Conservation (phyloP, 2,329 filamentous ascomycete species). For the Phialophora expanda region DNA sequence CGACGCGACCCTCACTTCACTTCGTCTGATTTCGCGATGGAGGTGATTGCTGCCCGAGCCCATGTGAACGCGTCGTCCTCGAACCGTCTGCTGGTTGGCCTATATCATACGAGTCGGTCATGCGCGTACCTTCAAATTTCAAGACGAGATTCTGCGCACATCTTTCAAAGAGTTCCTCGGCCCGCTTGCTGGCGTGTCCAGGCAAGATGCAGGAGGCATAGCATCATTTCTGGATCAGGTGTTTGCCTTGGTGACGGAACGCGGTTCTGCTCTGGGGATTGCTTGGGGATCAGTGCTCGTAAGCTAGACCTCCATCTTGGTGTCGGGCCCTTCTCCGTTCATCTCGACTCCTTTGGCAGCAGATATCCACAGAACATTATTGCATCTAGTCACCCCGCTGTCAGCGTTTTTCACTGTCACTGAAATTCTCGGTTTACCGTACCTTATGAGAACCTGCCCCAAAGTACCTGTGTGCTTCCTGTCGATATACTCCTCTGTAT, state of each 20-base stretch:
- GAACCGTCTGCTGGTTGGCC: not conserved
- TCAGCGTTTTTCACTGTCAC: not conserved
- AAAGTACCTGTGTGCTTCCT: constrained; percentile 82
- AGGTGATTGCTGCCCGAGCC: not conserved
- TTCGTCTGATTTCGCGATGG: not conserved
- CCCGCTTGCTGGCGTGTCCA: not conserved
- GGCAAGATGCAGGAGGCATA: not conserved
- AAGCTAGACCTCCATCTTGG: constrained; percentile 40
- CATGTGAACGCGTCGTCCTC: constrained; percentile 1
- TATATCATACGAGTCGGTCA: not conserved
- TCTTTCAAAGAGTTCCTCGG: not conserved
- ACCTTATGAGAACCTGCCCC: constrained; percentile 92
- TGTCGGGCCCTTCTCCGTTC: constrained; percentile 42
- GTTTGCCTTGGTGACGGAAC: not conserved
- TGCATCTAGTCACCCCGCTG: constrained; percentile 62
- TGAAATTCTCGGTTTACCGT: constrained; percentile 40
- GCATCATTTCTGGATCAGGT: not conserved
- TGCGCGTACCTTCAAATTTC: too few relatives aligned
- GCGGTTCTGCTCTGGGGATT: not conserved
- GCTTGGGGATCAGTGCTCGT: not conserved
- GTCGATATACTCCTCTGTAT: constrained; percentile 90
- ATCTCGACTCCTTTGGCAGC: constrained; percentile 59
- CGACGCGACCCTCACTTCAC: not conserved
- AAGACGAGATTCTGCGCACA: not conserved
- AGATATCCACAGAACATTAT: constrained; percentile 95